Conservation (phyloP, 148 eudicot genomes). For the Chenopodium suecicum region DNA sequence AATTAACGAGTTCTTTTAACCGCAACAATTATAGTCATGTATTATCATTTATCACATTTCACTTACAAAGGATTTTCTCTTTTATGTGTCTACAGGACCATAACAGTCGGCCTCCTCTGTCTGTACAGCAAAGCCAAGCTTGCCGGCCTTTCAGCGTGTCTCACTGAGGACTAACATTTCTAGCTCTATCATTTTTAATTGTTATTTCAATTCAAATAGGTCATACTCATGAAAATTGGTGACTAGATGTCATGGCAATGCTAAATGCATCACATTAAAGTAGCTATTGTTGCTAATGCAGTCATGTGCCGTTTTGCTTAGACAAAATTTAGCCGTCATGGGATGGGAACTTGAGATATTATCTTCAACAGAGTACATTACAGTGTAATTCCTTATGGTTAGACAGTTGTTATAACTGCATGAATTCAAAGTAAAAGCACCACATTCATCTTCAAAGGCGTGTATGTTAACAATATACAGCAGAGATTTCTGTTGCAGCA, state of each 20-base stretch:
- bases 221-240: background rate
- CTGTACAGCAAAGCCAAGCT: conserved; percentile 55
- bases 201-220: background rate
- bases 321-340: no score
- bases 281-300: background rate
- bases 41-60: background rate
- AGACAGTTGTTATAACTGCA: background rate
- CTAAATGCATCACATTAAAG: background rate
- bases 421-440: background rate
- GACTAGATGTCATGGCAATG: background rate
- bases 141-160: conserved; percentile 32
- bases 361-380: background rate
- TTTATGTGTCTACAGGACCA: conserved; percentile 41
- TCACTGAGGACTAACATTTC: conserved; percentile 15
- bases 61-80: background rate
- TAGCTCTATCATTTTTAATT: background rate
- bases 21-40: background rate
- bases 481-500: background rate
- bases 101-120: conserved; percentile 69
- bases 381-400: no score
- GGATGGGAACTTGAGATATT: background rate
- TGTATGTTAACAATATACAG: background rate
- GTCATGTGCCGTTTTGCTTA: no score
- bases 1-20: background rate
- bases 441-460: background rate